These are phyloP conservation scores for Xerocomellus intermedius DNA, from an alignment of 768 basidiomycete species.

Conservation along the genomic window DNA sequence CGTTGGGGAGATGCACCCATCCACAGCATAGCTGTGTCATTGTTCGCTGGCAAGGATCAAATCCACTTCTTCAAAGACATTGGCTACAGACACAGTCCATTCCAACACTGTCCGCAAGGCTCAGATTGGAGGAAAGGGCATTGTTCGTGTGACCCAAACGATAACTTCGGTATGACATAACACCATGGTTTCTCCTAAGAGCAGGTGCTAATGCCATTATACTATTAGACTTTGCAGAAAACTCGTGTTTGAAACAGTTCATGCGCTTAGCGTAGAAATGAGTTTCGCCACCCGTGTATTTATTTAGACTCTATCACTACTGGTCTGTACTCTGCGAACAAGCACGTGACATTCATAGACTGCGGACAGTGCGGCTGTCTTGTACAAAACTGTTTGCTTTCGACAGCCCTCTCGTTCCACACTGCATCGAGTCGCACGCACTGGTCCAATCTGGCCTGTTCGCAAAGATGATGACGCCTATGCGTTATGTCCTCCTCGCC, in stretches of 20 bases:
- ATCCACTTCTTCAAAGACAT: constrained; percentile 96
- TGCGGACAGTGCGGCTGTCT: too few relatives aligned
- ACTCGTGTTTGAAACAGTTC: constrained; percentile 30
- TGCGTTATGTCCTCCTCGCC: constrained; percentile 54
- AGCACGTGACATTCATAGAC: too few relatives aligned
- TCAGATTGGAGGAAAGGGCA: constrained; percentile 72
- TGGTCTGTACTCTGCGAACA: too few relatives aligned
- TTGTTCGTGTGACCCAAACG: constrained; percentile 77
- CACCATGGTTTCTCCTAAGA: neutral
- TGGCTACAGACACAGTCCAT: constrained; percentile 89
- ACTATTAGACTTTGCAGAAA: constrained; percentile 23
- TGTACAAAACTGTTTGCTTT: neutral
- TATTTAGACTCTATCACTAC: neutral
- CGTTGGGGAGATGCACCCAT: constrained; percentile 96
- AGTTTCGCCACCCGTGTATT: neutral
- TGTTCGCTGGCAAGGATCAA: constrained; percentile 86
- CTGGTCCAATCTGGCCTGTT: neutral
- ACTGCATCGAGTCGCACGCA: neutral
- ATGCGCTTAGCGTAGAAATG: constrained; percentile 26
- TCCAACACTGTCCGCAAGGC: constrained; percentile 89
- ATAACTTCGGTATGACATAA: constrained; percentile 65
- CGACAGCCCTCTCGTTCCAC: neutral
- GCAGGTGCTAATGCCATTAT: constrained; percentile 4
- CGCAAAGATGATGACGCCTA: constrained; percentile 54
- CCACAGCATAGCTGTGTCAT: constrained; percentile 85